Evolutionary conservation across 495 filamentous ascomycete genomes (phyloP).

Genomic region (Patellaria atrata): DNA sequence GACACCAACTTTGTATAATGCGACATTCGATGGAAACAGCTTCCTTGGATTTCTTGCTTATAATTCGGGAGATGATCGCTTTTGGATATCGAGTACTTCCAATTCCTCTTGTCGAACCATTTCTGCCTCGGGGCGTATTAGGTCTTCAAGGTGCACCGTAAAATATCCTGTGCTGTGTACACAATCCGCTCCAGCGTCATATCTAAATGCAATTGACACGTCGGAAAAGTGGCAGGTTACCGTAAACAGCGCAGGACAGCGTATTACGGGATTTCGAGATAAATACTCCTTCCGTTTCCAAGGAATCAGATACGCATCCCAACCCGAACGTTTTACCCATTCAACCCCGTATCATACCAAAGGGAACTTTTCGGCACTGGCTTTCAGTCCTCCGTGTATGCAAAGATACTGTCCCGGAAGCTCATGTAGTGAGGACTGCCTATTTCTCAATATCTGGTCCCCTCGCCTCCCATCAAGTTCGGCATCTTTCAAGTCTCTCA

Average conservation of each 20-base stretch:
- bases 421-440: constrained; percentile 31
- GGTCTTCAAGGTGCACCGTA: constrained; percentile 4
- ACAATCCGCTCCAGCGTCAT: constrained; percentile 7
- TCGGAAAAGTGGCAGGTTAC: constrained; percentile 5
- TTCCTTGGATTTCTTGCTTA: constrained; percentile 7
- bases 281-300: constrained; percentile 35
- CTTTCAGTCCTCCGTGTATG: constrained; percentile 30
- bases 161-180: constrained; percentile 6
- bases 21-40: too few species aligned
- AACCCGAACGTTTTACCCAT: constrained; percentile 18
- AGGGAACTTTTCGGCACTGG: constrained; percentile 22
- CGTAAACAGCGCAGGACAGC: constrained; percentile 1
- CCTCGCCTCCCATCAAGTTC: constrained; percentile 32
- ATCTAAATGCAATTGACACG: not conserved
- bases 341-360: constrained; percentile 11
- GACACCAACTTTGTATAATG: too few species aligned
- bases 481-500: constrained; percentile 17
- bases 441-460: constrained; percentile 42
- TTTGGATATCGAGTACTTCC: constrained; percentile 4
- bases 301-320: constrained; percentile 19
- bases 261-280: constrained; percentile 29
- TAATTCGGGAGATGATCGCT: not conserved
- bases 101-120: constrained; percentile 7
- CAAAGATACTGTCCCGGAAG: constrained; percentile 26
- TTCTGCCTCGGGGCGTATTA: constrained; percentile 3